Evolutionary conservation across 192 early-diverging fungal species (phyloP).

Genomic region (Coemansia brasiliensis): DNA sequence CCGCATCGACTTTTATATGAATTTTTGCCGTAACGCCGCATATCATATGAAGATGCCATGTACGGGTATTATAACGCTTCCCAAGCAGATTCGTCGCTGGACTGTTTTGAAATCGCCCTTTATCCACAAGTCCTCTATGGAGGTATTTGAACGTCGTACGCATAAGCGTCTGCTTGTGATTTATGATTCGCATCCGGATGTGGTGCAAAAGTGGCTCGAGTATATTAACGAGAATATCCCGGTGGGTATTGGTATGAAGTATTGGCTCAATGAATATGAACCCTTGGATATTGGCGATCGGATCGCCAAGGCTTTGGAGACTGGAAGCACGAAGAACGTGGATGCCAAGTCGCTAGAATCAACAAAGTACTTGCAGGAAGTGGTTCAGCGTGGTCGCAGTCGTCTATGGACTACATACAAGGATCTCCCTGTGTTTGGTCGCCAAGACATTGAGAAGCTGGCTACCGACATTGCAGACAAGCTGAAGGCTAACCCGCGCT

Average conservation of each 20-base stretch:
- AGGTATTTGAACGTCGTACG: slow-evolving; percentile 93
- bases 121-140: slow-evolving; percentile 93
- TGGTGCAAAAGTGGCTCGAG: slow-evolving; percentile 71
- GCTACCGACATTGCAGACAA: slow-evolving; percentile 23
- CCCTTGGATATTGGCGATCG: slow-evolving; percentile 43
- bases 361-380: slow-evolving; percentile 15
- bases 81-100: slow-evolving; percentile 74
- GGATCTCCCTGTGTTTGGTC: slow-evolving; percentile 37
- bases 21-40: slow-evolving; percentile 84
- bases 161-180: slow-evolving; percentile 80
- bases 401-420: slow-evolving; percentile 42
- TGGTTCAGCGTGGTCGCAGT: slow-evolving; percentile 34
- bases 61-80: slow-evolving; percentile 68
- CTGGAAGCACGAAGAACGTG: slow-evolving; percentile 20
- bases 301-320: slow-evolving; percentile 33
- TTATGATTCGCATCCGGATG: slow-evolving; percentile 72
- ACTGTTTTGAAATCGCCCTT: slow-evolving; percentile 91
- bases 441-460: slow-evolving; percentile 28
- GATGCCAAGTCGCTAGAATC: slow-evolving; percentile 18
- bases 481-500: slow-evolving; percentile 30
- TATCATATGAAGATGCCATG: slow-evolving; percentile 71
- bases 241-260: slow-evolving; percentile 79
- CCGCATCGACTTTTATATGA: slow-evolving; percentile 82
- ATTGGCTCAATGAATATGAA: slow-evolving; percentile 72
- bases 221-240: slow-evolving; percentile 85